These are phyloP conservation scores for Colletotrichum ledebouriae DNA, from an alignment of 2,329 filamentous ascomycete species.

Conservation along the genomic window DNA sequence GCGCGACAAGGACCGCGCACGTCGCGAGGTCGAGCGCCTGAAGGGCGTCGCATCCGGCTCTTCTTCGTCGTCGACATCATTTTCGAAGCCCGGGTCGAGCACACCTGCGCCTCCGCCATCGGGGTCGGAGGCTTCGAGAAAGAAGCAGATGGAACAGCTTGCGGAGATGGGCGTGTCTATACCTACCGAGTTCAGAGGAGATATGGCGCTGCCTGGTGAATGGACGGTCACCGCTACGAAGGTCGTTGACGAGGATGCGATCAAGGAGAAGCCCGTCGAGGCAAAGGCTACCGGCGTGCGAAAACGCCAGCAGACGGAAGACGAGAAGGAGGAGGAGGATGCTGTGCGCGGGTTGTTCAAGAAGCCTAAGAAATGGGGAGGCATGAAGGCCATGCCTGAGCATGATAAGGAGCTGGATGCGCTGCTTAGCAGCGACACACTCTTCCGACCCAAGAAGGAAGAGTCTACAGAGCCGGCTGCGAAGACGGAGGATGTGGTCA, in stretches of 20 bases:
- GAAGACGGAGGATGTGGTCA: slow-evolving; percentile 47
- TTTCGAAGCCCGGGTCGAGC: slow-evolving; percentile 47
- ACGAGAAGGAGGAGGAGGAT: slow-evolving; percentile 72
- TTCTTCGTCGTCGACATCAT: slow-evolving; percentile 46
- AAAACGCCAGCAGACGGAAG: slow-evolving; percentile 73
- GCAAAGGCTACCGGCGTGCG: slow-evolving; percentile 68
- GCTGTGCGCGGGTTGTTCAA: slow-evolving; percentile 72
- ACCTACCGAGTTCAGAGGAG: slow-evolving; percentile 80
- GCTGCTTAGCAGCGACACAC: slow-evolving; percentile 60
- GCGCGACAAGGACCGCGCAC: slow-evolving; percentile 84
- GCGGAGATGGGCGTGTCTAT: slow-evolving; percentile 88
- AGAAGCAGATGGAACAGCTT: slow-evolving; percentile 88
- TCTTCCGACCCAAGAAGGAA: slow-evolving; percentile 49
- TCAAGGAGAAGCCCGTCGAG: slow-evolving; percentile 57
- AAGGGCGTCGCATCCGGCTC: slow-evolving; percentile 78
- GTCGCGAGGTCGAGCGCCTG: slow-evolving; percentile 86
- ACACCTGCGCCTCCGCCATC: slow-evolving; percentile 45
- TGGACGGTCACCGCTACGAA: slow-evolving; percentile 82
- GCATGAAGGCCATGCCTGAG: slow-evolving; percentile 61
- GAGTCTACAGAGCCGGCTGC: slow-evolving; percentile 45
- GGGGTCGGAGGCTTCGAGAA: slow-evolving; percentile 74
- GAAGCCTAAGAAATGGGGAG: slow-evolving; percentile 68
- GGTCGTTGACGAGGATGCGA: slow-evolving; percentile 61
- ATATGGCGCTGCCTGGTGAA: slow-evolving; percentile 89
- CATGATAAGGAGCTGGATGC: slow-evolving; percentile 73